Evolutionary conservation across 805 yeast species (phyloP), one percentile per base, ranked within the genome.

Genomic region (Candida chauliodis): DNA sequence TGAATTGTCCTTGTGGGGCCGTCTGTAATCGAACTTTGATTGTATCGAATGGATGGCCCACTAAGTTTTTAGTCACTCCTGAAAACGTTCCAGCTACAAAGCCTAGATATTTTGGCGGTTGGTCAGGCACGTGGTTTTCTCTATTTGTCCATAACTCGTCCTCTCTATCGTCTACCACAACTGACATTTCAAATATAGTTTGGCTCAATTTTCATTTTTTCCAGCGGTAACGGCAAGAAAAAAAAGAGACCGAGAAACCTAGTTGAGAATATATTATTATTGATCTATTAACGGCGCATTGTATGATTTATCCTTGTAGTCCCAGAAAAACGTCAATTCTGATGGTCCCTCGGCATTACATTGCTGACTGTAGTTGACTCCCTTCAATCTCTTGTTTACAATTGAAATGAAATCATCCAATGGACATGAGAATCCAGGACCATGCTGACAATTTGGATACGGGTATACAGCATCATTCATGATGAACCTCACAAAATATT

Each of bases 31-130:
- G 69, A 13, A 88, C 96, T 53, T 88, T 88, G 46, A 89, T 80
- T 1, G 96, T 85, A 58, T 89, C 96, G 49, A 89, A 86, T 8
- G 96, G 96, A 58, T 88, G 96, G 2, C 96, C 96, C 8, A 89
- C 96, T 17, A 83, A 79, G 49, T 89, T 84, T 56, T 89, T 89
- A 51, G 86, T 83, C 17, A 86, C 77, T 16, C 96, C 97, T 0
- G 91, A 81, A 53, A 84, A 84, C 52, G 84, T 78, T 6, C 96
- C 97, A 2, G 96, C 95, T 16, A 87, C 75, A 53, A 88, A 89
- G 15, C 96, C 96, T 43, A 81, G 73, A 47, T 75, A 77, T 40
- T 53, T 59, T 8, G 81, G 77, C 1, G 79, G 77, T n/a, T 55
- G 43, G 5, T 61, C 58, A 0, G 42, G 42, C 10, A 28, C 27